Evolutionary conservation across 1,139 yeast species (phyloP).

Genomic region (Candida sanyaensis): DNA sequence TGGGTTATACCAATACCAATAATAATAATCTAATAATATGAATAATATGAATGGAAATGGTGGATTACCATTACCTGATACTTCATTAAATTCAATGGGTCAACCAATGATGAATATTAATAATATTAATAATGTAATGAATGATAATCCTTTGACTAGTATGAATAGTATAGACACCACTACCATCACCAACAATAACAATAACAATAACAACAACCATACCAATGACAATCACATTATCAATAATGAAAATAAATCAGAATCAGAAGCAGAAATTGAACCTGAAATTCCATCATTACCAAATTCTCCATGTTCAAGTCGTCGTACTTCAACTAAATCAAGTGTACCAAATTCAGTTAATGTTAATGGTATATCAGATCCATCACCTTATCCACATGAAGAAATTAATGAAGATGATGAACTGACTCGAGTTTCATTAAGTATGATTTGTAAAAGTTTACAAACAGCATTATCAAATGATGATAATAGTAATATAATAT

Average conservation of each 20-base stretch:
- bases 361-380: not conserved
- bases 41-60: not conserved
- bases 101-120: not conserved
- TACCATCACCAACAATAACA: constrained; percentile 11
- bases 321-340: not conserved
- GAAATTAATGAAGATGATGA: not conserved
- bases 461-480: constrained; percentile 26
- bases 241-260: not conserved
- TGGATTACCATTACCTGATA: not conserved
- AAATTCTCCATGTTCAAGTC: constrained; percentile 7
- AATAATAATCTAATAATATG: too few relatives aligned
- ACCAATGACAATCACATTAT: constrained; percentile 6
- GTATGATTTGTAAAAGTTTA: constrained; percentile 14
- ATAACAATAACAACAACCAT: not conserved
- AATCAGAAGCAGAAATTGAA: constrained; percentile 4
- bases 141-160: constrained; percentile 7
- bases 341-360: not conserved
- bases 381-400: not conserved
- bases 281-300: constrained; percentile 10
- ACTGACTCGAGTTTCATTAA: constrained; percentile 23
- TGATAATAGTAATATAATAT: constrained; percentile 6
- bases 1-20: not conserved
- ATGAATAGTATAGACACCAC: not conserved
- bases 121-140: constrained; percentile 11
- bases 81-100: not conserved